Conservation (phyloP, 2,329 filamentous ascomycete species). For the Fusarium clavum region DNA sequence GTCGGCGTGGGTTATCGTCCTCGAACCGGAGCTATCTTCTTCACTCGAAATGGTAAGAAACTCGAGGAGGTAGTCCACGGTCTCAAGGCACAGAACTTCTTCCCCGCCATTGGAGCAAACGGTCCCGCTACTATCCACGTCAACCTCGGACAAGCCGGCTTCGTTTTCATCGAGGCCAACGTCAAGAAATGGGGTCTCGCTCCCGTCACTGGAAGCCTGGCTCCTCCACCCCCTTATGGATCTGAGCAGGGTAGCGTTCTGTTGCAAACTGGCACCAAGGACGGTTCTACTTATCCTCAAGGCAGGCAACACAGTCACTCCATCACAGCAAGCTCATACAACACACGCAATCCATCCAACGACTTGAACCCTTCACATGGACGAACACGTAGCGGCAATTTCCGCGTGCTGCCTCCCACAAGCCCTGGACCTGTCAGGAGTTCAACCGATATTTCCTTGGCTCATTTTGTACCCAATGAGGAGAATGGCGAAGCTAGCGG, state of each 20-base stretch:
- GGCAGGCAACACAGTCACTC: conserved; percentile 62
- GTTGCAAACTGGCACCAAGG: conserved; percentile 83
- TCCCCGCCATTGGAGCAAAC: conserved; percentile 95
- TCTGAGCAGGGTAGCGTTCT: conserved; percentile 97
- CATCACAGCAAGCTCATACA: conserved; percentile 51
- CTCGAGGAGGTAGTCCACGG: conserved; percentile 94
- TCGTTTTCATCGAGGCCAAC: conserved; percentile 99
- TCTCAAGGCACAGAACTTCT: conserved; percentile 95
- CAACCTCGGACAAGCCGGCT: conserved; percentile 97
- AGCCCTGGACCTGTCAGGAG: conserved; percentile 91
- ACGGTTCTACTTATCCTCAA: conserved; percentile 61
- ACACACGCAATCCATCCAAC: conserved; percentile 57
- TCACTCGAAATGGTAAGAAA: conserved; percentile 97
- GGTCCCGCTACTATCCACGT: conserved; percentile 93
- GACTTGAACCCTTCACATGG: conserved; percentile 72
- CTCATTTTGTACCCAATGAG: conserved; percentile 80
- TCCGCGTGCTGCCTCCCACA: conserved; percentile 78
- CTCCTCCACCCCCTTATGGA: conserved; percentile 94
- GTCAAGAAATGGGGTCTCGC: conserved; percentile 99
- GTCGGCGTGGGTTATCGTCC: conserved; percentile 95
- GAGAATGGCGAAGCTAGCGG: conserved; percentile 72
- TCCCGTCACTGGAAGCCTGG: conserved; percentile 93
- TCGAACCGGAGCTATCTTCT: conserved; percentile 94
- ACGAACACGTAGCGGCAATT: conserved; percentile 81
- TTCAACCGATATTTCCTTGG: conserved; percentile 95